Conservation (phyloP, 1,139 yeast genomes). For the Suhomyces bokatorum region DNA sequence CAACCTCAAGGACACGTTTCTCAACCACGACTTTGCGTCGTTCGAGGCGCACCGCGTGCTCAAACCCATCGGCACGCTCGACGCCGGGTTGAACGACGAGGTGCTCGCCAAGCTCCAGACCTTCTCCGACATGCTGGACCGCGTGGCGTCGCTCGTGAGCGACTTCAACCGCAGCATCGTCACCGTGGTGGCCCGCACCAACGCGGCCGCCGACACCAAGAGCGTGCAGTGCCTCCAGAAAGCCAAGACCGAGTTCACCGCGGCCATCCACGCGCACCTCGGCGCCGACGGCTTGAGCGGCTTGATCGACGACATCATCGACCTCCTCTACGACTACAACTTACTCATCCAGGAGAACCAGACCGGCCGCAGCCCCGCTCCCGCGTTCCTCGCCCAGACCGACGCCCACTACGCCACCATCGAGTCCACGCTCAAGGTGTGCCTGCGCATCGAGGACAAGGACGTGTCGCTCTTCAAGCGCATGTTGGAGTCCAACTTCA, state of each 20-base stretch:
- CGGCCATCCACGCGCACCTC: conserved; percentile 14
- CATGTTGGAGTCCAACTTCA: conserved; percentile 12
- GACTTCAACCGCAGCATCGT: conserved; percentile 15
- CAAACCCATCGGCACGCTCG: conserved; percentile 9
- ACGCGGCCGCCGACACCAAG: conserved; percentile 3
- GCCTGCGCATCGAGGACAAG: conserved; percentile 8
- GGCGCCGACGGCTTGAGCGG: conserved; percentile 16
- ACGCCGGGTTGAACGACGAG: conserved; percentile 4
- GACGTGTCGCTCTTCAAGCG: conserved; percentile 11
- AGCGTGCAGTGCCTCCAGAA: conserved; percentile 10
- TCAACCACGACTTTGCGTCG: conserved; percentile 14
- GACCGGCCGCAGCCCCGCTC: conserved; percentile 4
- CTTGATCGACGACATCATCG: conserved; percentile 17
- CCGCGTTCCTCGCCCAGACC: conserved; percentile 3
- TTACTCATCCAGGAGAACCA: conserved; percentile 14
- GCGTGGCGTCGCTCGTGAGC: conserved; percentile 10
- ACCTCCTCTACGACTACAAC: conserved; percentile 20
- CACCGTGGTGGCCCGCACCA: conserved; percentile 4
- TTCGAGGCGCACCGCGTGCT: conserved; percentile 11
- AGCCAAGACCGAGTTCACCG: conserved; percentile 13
- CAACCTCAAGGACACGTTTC: conserved; percentile 16
- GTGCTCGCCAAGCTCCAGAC: conserved; percentile 6
- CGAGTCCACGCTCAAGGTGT: conserved; percentile 11
- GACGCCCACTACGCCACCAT: conserved; percentile 9
- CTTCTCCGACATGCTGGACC: conserved; percentile 8